A percentile compares a stretch with the other conserved stretches of the same genome.
Conservation (phyloP, 1,139 yeast genomes). For the Candida glucosophila region DNA sequence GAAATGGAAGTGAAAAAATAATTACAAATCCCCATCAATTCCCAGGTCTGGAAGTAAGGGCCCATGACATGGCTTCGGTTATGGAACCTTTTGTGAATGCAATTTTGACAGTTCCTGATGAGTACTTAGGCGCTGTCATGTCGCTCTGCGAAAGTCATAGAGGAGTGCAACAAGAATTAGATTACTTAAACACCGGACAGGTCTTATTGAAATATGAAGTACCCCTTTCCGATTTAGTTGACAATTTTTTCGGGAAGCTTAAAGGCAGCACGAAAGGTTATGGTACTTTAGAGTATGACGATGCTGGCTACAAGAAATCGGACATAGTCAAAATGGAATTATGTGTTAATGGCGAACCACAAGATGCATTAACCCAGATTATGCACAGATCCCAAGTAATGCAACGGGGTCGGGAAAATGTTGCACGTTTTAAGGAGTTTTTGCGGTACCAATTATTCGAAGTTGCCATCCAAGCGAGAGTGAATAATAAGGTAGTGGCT, state of each 20-base stretch:
- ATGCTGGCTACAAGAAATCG: constrained; percentile 73
- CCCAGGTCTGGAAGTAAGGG: constrained; percentile 48
- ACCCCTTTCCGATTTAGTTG: constrained; percentile 85
- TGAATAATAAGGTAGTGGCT: constrained; percentile 76
- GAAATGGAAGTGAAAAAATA: constrained; percentile 53
- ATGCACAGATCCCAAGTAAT: constrained; percentile 77
- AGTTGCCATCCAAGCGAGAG: constrained; percentile 86
- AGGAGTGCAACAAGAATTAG: constrained; percentile 74
- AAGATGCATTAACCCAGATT: constrained; percentile 89
- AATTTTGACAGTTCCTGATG: constrained; percentile 84
- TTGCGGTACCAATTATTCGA: constrained; percentile 80
- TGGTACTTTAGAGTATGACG: constrained; percentile 92
- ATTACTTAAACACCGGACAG: constrained; percentile 74
- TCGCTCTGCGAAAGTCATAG: constrained; percentile 76
- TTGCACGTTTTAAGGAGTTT: constrained; percentile 69
- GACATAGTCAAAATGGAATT: constrained; percentile 84
- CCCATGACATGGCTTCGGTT: constrained; percentile 45
- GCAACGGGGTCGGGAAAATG: constrained; percentile 71
- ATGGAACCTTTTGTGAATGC: constrained; percentile 92
- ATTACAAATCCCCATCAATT: constrained; percentile 90
- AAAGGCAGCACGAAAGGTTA: constrained; percentile 89
- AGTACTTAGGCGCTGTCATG: constrained; percentile 81
- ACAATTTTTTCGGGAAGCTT: constrained; percentile 88
- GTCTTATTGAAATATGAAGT: constrained; percentile 70
- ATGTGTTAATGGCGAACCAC: constrained; percentile 80